Evolutionary conservation across 2,329 filamentous ascomycete genomes (phyloP), one percentile per base, ranked within the genome.

Genomic region (Xylaria sp.): DNA sequence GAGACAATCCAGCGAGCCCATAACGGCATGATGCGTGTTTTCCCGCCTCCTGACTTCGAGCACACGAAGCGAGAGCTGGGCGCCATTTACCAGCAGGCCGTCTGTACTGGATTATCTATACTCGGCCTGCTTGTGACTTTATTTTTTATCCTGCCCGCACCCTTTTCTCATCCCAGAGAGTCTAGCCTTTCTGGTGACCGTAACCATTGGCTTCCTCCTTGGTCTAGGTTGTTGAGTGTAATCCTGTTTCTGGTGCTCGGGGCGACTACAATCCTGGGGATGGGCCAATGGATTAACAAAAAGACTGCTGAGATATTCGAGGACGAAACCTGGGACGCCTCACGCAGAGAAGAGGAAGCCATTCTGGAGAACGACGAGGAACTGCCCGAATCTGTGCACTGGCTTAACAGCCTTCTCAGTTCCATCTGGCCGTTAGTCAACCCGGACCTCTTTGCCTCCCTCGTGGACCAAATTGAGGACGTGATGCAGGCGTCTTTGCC

Each of bases 401-500:
- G 91, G 92, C 83, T 94, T 63, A 94, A 94, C 76, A 90, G 88
- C 4, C 78, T 93, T 0, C 76, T 94, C 8, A 83, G 86, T 3
- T 87, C 90, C 1, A 85, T 93, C 5, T 94, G 92, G 92, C 90
- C 91, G 0, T 83, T 94, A 36, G 85, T 94, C 75, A 94, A 94
- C 75, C 92, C 91, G 0, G 92, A 94, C 73, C 83, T 94, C 1
- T 93, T 94, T 74, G 85, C 87, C 0, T 89, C 88, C 41, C 78
- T 93, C 1, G 86, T 89, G 0, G 91, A 94, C 74, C 91, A 88
- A 33, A 85, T 94, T 3, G 92, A 94, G 79, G 92, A 94, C 77
- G 90, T 94, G 57, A 94, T 94, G 92, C 92, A 94, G 80, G 91
- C 91, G 2, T 92, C 89, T 9, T 80, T 93, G 20, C 91, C 92